Evolutionary conservation across 192 early-diverging fungal species (phyloP).

Genomic region (Spinellus fusiger): DNA sequence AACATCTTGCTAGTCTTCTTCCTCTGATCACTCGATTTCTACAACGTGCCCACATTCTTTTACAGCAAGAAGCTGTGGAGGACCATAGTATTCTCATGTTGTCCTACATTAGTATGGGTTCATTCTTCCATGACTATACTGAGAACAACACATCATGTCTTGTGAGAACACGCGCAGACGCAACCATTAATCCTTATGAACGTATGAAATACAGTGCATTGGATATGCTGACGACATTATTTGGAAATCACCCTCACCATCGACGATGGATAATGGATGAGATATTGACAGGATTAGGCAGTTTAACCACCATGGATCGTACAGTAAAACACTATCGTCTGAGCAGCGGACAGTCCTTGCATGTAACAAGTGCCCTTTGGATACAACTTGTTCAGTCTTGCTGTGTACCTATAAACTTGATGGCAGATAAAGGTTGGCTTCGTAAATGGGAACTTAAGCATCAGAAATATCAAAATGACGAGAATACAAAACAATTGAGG

Average conservation of each 20-base stretch:
- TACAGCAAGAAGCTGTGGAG: conserved; percentile 34
- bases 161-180: background rate
- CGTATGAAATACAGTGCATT: conserved; percentile 19
- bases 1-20: conserved; percentile 4
- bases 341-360: conserved; percentile 58
- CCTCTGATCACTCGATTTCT: conserved; percentile 12
- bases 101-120: conserved; percentile 37
- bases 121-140: conserved; percentile 42
- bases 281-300: conserved; percentile 67
- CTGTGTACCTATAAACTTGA: conserved; percentile 11
- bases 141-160: background rate
- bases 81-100: conserved; percentile 43
- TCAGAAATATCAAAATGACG: conserved; percentile 2
- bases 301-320: conserved; percentile 55
- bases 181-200: conserved; percentile 10
- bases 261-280: conserved; percentile 83
- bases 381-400: conserved; percentile 65
- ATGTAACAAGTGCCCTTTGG: conserved; percentile 65
- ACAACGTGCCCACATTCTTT: background rate
- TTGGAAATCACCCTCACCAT: conserved; percentile 52
- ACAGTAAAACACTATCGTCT: conserved; percentile 45
- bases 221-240: conserved; percentile 33
- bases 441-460: conserved; percentile 20
- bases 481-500: background rate
- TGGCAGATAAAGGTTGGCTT: conserved; percentile 20